Base-by-base conservation (phyloP, 2,329 filamentous ascomycete species). In the Fusarium sp. region DNA sequence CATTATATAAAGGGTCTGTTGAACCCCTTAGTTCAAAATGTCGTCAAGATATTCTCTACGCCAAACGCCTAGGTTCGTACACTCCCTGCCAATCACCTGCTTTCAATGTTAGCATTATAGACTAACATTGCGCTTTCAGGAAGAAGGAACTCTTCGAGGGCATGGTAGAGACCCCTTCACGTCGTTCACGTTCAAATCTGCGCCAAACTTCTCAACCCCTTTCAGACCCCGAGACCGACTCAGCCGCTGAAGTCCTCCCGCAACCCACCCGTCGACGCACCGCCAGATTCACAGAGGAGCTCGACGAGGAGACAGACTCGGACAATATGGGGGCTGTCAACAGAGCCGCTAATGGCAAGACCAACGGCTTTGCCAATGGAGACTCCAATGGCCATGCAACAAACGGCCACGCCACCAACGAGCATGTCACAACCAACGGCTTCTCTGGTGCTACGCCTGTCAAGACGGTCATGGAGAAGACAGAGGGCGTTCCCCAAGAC, bases 61-160 rank as follows among this genome's bases (percentile, higher is more conserved):
- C 62, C 75, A 79, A 62, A 79, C 79, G 43, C 79, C 79, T 30
- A 78, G 76, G 79, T 80, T 72, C 52, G 78, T 69, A 19, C 19
- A 4, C 51, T 26, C 35, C 22, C 17, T 49, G 19, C 39, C 37
- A 37, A 37, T 46, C 45, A 20, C 19, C 17, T 19, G 19, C 20
- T 33, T 28, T 17, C 14, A 19, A 11, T 17, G 8, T 8, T 26
- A 30, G 19, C 22, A 52, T 37, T 17, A 32, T 49, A 53, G 39
- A 70, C 59, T 54, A 44, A 67, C 56, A 41, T 30, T 33, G 47
- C 22, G 22, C 33, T n/a, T 56, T 3, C 39, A 89, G 86, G 69
- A 89, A 89, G 78, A 87, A 87, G 78, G 86, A 88, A 75, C 83
- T 87, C 59, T 88, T 87, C 71, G 82, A 87, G 35, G 86, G 86